A percentile compares a stretch with the other conserved stretches of the same genome.
These are phyloP conservation scores for Colletotrichum sp. DNA, from an alignment of 2,329 filamentous ascomycete genomes.

Conservation along the genomic window DNA sequence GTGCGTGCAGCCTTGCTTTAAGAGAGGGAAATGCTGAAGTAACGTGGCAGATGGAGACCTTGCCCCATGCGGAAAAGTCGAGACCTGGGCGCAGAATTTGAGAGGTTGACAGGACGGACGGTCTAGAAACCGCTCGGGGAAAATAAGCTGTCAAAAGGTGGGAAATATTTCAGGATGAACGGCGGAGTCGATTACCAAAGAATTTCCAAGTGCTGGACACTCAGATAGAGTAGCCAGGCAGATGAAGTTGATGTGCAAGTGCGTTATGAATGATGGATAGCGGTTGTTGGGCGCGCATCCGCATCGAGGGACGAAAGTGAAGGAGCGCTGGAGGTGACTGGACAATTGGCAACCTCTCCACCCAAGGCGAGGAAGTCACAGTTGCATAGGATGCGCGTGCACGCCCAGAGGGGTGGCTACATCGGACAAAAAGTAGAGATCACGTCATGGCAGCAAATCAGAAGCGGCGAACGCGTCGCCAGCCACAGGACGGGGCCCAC, in stretches of 20 bases:
- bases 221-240: background rate
- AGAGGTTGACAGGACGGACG: constrained; percentile 13
- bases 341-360: background rate
- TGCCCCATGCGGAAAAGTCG: constrained; percentile 14
- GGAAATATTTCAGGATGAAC: background rate
- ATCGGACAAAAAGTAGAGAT: background rate
- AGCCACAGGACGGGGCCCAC: constrained; percentile 35
- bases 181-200: background rate
- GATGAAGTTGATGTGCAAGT: background rate
- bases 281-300: background rate
- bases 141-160: background rate
- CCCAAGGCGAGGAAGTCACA: background rate
- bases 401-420: background rate
- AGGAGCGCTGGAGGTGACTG: background rate
- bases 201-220: background rate
- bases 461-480: background rate
- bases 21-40: constrained; percentile 15
- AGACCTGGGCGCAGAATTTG: background rate
- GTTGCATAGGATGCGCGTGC: background rate
- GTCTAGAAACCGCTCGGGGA: background rate
- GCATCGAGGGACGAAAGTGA: background rate
- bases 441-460: constrained; percentile 25
- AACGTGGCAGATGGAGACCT: constrained; percentile 20
- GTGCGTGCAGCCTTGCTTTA: constrained; percentile 18
- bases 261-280: background rate